Conservation (phyloP, 306 rosid genomes). For the Quercus mongolica region DNA sequence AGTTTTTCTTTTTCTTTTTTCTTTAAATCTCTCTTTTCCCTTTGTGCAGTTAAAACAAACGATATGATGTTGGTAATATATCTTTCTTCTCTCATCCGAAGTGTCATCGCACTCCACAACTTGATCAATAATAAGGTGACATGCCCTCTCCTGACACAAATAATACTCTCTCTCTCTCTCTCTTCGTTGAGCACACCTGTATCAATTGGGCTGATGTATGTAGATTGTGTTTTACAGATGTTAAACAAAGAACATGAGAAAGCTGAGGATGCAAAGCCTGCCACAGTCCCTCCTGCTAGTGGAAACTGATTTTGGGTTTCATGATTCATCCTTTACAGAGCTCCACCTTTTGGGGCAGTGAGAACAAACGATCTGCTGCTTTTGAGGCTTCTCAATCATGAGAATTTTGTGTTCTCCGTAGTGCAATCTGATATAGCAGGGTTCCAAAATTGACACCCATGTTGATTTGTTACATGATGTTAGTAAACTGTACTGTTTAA, state of each 20-base stretch:
- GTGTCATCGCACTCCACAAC: slow-evolving; percentile 67
- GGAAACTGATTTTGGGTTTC: slow-evolving; percentile 23
- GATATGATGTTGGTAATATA: slow-evolving; percentile 67
- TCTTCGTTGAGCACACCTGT: background rate
- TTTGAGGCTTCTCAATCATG: slow-evolving; percentile 17
- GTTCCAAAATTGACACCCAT: background rate
- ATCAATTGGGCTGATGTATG: background rate
- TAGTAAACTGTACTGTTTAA: background rate
- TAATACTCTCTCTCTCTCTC: background rate
- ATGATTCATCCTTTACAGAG: background rate
- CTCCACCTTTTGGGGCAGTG: background rate
- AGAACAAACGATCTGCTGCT: background rate
- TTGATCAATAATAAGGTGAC: slow-evolving; percentile 65
- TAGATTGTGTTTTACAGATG: slow-evolving; percentile 32
- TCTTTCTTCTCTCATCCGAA: slow-evolving; percentile 61
- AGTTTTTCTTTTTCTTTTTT: too few relatives aligned
- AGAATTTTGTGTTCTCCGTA: slow-evolving; percentile 21
- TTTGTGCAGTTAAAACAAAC: slow-evolving; percentile 53
- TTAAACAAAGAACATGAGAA: slow-evolving; percentile 60
- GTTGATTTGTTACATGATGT: background rate
- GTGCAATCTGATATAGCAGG: background rate
- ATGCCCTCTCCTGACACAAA: background rate
- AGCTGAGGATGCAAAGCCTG: slow-evolving; percentile 53
- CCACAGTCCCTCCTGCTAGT: slow-evolving; percentile 21
- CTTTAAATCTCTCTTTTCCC: background rate